Evolutionary conservation across 768 basidiomycete genomes (phyloP).

Genomic region (Chalciporus sphaerocephalus): DNA sequence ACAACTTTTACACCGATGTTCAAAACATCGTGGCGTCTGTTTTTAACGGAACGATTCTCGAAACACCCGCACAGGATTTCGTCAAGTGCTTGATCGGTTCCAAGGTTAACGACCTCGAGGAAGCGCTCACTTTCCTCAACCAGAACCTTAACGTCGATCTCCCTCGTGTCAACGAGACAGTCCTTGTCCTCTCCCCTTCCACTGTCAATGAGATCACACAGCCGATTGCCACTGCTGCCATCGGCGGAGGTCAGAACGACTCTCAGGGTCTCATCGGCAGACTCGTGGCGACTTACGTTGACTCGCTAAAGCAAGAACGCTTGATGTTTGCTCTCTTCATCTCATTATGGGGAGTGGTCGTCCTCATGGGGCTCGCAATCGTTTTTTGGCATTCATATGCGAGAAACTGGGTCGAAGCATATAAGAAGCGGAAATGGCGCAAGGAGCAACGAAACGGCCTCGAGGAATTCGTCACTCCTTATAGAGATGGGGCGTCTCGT

Average conservation of each 20-base stretch:
- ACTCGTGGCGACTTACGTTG: slow-evolving; percentile 69
- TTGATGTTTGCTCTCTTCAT: slow-evolving; percentile 82
- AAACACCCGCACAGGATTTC: slow-evolving; percentile 79
- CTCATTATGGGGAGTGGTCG: slow-evolving; percentile 77
- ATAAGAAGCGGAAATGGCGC: slow-evolving; percentile 47
- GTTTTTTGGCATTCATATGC: slow-evolving; percentile 72
- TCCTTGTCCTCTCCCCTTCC: slow-evolving; percentile 71
- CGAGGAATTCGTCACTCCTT: slow-evolving; percentile 37
- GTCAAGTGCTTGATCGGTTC: slow-evolving; percentile 86
- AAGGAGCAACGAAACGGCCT: slow-evolving; percentile 48
- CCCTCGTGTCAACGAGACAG: slow-evolving; percentile 68
- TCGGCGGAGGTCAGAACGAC: slow-evolving; percentile 52
- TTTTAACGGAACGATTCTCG: slow-evolving; percentile 82
- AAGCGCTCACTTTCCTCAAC: slow-evolving; percentile 87
- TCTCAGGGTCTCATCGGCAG: slow-evolving; percentile 63
- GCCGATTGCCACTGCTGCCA: slow-evolving; percentile 81
- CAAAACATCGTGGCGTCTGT: slow-evolving; percentile 72
- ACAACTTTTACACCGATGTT: slow-evolving; percentile 80
- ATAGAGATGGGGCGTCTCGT: slow-evolving; percentile 14
- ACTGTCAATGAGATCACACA: slow-evolving; percentile 68
- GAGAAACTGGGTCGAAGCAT: slow-evolving; percentile 41
- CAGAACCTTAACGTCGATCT: slow-evolving; percentile 79
- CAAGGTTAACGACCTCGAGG: slow-evolving; percentile 83
- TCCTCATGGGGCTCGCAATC: slow-evolving; percentile 69
- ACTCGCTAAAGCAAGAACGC: slow-evolving; percentile 72